Evolutionary conservation across 1,284 basidiomycete species (phyloP).

Genomic region (Rhodotorula sp.): DNA sequence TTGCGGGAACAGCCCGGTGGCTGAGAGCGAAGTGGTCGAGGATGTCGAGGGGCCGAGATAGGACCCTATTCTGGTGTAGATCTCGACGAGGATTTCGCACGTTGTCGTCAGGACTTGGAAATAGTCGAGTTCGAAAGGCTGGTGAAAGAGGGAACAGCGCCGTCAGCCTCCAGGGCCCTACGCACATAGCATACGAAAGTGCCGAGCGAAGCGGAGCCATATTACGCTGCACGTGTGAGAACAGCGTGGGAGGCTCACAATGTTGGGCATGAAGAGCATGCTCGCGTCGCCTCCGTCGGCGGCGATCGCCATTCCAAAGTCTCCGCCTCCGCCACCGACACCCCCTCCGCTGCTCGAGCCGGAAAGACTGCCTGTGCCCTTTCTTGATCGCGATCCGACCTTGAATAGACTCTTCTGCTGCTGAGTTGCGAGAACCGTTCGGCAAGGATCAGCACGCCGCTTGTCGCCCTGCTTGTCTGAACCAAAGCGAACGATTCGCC

Average conservation of each 20-base stretch:
- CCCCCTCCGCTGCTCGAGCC: neutral
- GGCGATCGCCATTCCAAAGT: constrained; percentile 57
- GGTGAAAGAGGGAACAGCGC: neutral
- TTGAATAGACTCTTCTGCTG: constrained; percentile 28
- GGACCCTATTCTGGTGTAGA: constrained; percentile 77
- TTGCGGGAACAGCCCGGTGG: constrained; percentile 5
- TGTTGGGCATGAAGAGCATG: constrained; percentile 69
- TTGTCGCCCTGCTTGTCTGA: neutral
- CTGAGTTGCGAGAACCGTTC: neutral
- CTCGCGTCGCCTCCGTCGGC: constrained; percentile 65
- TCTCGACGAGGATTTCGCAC: constrained; percentile 77
- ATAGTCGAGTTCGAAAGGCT: constrained; percentile 83
- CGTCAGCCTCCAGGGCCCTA: neutral
- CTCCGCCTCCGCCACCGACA: constrained; percentile 53
- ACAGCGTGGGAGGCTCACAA: constrained; percentile 45
- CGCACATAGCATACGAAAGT: too few species aligned
- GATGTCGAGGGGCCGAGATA: constrained; percentile 61
- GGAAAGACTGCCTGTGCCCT: neutral
- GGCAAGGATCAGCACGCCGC: too few species aligned
- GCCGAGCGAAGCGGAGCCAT: neutral
- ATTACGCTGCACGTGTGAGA: neutral
- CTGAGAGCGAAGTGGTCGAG: constrained; percentile 53
- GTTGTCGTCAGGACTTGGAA: constrained; percentile 79
- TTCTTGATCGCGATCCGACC: constrained; percentile 14
- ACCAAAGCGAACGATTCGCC: neutral